These are phyloP conservation scores for Combretum micranthum DNA, from an alignment of 345 rosid species.

Conservation along the genomic window DNA sequence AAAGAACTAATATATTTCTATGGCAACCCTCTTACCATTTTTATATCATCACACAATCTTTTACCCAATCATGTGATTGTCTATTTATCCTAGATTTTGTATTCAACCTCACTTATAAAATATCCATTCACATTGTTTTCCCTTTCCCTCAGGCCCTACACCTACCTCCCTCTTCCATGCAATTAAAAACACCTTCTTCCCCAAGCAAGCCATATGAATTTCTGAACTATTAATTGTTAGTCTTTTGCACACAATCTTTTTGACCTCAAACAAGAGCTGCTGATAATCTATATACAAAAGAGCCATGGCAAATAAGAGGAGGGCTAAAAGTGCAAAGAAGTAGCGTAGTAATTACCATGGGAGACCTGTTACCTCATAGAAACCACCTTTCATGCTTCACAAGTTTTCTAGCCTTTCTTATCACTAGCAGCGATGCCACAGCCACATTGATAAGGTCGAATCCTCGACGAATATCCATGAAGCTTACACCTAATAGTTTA, in stretches of 20 bases:
- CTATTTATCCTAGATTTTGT: conserved; percentile 1
- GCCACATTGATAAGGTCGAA: background rate
- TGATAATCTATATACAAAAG: too few relatives aligned
- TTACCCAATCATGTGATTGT: too few relatives aligned
- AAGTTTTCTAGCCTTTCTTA: background rate
- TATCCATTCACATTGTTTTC: too few relatives aligned
- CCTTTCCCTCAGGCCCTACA: too few relatives aligned
- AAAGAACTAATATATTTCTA: background rate
- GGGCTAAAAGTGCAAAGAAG: background rate
- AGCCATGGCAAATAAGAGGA: too few relatives aligned
- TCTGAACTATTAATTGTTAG: too few relatives aligned
- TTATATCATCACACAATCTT: too few relatives aligned
- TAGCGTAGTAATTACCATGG: background rate
- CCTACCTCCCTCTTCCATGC: too few relatives aligned
- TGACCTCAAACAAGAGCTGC: background rate
- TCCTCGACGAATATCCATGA: conserved; percentile 3
- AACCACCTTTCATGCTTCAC: background rate
- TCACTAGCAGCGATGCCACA: background rate
- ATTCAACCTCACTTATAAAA: background rate
- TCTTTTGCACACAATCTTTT: background rate
- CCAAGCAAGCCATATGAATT: too few relatives aligned
- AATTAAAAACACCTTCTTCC: too few relatives aligned
- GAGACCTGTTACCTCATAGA: background rate
- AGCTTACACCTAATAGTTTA: conserved; percentile 22
- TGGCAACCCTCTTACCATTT: too few relatives aligned